phyloP scores from a whole-genome alignment of 2,329 filamentous ascomycete genomes.

The Mycosphaerella sp. region DNA sequence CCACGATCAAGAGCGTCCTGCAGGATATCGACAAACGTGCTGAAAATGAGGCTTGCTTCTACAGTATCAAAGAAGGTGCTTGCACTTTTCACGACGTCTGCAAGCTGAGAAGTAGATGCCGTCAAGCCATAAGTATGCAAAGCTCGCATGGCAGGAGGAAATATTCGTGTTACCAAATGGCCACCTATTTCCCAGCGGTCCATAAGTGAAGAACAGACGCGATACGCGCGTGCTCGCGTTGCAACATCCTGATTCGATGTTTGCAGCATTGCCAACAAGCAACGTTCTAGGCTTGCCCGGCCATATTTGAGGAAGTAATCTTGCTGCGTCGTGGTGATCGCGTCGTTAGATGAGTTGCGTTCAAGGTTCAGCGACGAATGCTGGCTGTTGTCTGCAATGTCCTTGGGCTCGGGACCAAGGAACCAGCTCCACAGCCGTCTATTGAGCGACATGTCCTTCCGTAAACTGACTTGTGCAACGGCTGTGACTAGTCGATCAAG shows the following conservation, averaged over 20 bases:
- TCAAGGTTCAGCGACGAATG: constrained; percentile 21
- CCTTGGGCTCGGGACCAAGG: constrained; percentile 65
- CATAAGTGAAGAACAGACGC: constrained; percentile 92
- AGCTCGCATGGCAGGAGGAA: constrained; percentile 76
- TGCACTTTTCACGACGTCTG: constrained; percentile 84
- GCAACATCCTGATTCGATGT: constrained; percentile 48
- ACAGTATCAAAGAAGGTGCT: constrained; percentile 97
- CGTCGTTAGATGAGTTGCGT: constrained; percentile 40
- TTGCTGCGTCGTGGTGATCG: constrained; percentile 50
- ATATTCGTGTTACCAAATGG: constrained; percentile 78
- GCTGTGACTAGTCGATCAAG: constrained; percentile 75
- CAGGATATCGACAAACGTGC: constrained; percentile 26
- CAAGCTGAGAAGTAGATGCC: constrained; percentile 64
- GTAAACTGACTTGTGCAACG: constrained; percentile 77
- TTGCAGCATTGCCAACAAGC: constrained; percentile 71
- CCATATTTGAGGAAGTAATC: constrained; percentile 77
- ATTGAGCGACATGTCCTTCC: constrained; percentile 95
- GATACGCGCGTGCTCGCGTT: constrained; percentile 76
- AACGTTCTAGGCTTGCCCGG: constrained; percentile 64
- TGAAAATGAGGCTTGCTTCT: constrained; percentile 86
- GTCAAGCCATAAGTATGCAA: constrained; percentile 66
- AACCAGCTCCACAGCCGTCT: constrained; percentile 94
- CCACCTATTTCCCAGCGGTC: constrained; percentile 97
- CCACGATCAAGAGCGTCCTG: constrained; percentile 11
- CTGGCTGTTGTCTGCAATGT: constrained; percentile 27